Conservation (phyloP, 805 yeast species). For the Zygosaccharomyces bailii region DNA sequence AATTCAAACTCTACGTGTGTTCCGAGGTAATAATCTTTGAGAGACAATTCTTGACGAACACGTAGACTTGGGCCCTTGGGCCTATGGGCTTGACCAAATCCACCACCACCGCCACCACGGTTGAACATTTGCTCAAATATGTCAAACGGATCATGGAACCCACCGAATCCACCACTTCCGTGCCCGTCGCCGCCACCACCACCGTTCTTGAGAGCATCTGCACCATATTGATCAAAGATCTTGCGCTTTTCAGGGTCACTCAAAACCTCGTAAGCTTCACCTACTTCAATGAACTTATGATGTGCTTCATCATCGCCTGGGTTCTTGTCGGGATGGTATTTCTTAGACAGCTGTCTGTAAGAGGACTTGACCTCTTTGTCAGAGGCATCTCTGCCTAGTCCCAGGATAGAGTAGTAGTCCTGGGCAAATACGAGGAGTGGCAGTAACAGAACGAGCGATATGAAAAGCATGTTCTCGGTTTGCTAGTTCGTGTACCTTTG, state of each 20-base stretch:
- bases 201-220: slow-evolving; percentile 64
- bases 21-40: slow-evolving; percentile 74
- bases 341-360: slow-evolving; percentile 73
- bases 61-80: slow-evolving; percentile 62
- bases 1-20: slow-evolving; percentile 54
- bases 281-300: slow-evolving; percentile 81
- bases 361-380: slow-evolving; percentile 85
- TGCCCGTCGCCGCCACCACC: slow-evolving; percentile 46
- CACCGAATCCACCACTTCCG: slow-evolving; percentile 37
- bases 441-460: slow-evolving; percentile 9
- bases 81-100: slow-evolving; percentile 45
- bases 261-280: slow-evolving; percentile 88
- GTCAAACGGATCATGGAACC: slow-evolving; percentile 37
- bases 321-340: slow-evolving; percentile 94
- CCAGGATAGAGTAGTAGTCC: slow-evolving; percentile 62
- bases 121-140: slow-evolving; percentile 36
- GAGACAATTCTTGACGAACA: slow-evolving; percentile 51
- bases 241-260: slow-evolving; percentile 65
- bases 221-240: slow-evolving; percentile 74
- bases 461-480: slow-evolving; percentile 6
- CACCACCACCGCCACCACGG: slow-evolving; percentile 40
- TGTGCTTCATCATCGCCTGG: slow-evolving; percentile 79
- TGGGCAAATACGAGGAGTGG: slow-evolving; percentile 30
- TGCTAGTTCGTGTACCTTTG: not conserved
- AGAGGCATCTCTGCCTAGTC: slow-evolving; percentile 61